Evolutionary conservation across 495 filamentous ascomycete genomes (phyloP).

Genomic region (Copromyces sp.): DNA sequence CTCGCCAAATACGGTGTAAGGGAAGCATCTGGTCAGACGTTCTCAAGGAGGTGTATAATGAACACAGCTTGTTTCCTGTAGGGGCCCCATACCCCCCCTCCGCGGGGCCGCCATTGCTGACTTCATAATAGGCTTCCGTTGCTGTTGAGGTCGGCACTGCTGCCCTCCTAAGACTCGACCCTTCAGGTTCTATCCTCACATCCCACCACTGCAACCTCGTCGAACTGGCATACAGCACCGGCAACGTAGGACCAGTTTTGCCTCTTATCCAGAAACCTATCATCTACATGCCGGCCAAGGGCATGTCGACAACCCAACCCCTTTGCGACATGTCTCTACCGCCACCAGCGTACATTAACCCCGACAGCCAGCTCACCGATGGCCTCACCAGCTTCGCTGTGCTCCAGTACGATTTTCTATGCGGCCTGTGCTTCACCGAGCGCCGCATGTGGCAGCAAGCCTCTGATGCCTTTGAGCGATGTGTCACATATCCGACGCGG

Average conservation of each 20-base stretch:
- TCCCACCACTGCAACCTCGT: constrained; percentile 52
- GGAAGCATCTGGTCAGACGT: constrained; percentile 21
- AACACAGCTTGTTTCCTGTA: constrained; percentile 29
- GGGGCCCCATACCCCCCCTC: not conserved
- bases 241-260: constrained; percentile 45
- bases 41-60: constrained; percentile 13
- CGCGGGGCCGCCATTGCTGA: not conserved
- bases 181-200: constrained; percentile 60
- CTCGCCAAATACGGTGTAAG: constrained; percentile 36
- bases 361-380: constrained; percentile 45
- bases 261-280: constrained; percentile 60
- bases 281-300: constrained; percentile 49
- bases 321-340: constrained; percentile 27
- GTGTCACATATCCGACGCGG: constrained; percentile 53
- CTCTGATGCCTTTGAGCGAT: constrained; percentile 55
- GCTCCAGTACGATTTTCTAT: constrained; percentile 68
- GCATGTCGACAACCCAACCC: constrained; percentile 11
- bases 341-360: constrained; percentile 42
- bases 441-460: constrained; percentile 64
- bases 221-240: constrained; percentile 43
- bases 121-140: constrained; percentile 37
- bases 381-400: constrained; percentile 48
- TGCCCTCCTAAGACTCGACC: constrained; percentile 64
- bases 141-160: constrained; percentile 51
- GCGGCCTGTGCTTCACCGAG: constrained; percentile 70